Evolutionary conservation across 768 basidiomycete species (phyloP).

Genomic region (Pleurotus citrinopileatus): DNA sequence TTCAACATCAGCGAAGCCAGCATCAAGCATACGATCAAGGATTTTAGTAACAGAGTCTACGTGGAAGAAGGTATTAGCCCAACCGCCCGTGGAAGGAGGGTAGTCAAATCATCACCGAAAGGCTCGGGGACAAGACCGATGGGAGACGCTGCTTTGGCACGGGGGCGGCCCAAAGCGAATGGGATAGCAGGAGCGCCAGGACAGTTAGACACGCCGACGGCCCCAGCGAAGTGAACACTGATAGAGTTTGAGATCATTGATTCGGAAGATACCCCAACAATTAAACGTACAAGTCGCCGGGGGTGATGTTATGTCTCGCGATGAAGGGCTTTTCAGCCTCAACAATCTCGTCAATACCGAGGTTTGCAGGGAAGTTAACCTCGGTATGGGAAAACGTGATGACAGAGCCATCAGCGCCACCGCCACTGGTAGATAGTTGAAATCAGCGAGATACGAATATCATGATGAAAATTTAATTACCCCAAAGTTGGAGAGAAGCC

Average conservation of each 20-base stretch:
- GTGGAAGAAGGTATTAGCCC: neutral
- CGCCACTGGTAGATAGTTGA: slow-evolving; percentile 28
- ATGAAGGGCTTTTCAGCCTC: slow-evolving; percentile 31
- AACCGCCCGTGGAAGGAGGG: neutral
- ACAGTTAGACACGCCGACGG: slow-evolving; percentile 39
- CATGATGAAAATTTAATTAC: slow-evolving; percentile 19
- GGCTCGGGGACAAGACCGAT: slow-evolving; percentile 27
- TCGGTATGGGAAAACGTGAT: slow-evolving; percentile 42
- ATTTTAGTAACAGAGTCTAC: slow-evolving; percentile 1
- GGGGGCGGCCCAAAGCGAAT: slow-evolving; percentile 36
- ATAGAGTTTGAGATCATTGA: neutral
- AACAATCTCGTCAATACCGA: slow-evolving; percentile 40
- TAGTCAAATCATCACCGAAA: slow-evolving; percentile 15
- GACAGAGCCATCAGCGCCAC: slow-evolving; percentile 50
- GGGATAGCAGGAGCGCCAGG: slow-evolving; percentile 40
- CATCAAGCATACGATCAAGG: slow-evolving; percentile 25
- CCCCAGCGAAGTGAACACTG: slow-evolving; percentile 11
- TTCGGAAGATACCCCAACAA: neutral
- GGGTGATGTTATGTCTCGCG: slow-evolving; percentile 29
- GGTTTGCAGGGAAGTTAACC: slow-evolving; percentile 38
- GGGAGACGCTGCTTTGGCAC: slow-evolving; percentile 29
- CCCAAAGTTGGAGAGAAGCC: slow-evolving; percentile 34
- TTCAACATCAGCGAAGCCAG: slow-evolving; percentile 31
- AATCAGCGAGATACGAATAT: slow-evolving; percentile 12
- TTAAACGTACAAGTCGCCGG: slow-evolving; percentile 43